Conservation (phyloP, 192 early-diverging fungal genomes). For the Borealophlyctis nickersoniae region DNA sequence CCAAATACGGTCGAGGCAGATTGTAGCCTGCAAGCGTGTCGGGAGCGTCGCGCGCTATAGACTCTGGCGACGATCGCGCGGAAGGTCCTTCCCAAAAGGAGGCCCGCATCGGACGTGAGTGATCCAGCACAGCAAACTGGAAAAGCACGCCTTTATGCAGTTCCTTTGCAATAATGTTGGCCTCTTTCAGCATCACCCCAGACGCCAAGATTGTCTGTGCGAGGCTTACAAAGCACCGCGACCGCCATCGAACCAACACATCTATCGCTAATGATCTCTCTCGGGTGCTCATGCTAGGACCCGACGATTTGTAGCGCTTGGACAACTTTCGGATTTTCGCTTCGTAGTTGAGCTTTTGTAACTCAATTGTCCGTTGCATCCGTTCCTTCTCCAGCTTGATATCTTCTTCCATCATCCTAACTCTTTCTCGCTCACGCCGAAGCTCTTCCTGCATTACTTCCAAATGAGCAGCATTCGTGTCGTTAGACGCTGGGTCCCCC, state of each 20-base stretch:
- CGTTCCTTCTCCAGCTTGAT: constrained; percentile 47
- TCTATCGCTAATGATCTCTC: constrained; percentile 10
- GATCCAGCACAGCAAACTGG: constrained; percentile 65
- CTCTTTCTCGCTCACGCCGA: background rate
- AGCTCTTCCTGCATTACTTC: no score
- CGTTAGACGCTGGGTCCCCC: background rate
- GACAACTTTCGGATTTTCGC: constrained; percentile 48
- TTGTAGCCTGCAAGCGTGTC: constrained; percentile 6
- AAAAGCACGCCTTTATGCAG: constrained; percentile 77
- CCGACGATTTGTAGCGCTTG: constrained; percentile 15
- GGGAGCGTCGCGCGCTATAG: background rate
- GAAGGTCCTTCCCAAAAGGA: constrained; percentile 48
- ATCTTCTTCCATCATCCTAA: constrained; percentile 36
- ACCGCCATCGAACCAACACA: constrained; percentile 25
- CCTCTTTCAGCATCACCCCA: constrained; percentile 71
- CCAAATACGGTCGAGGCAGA: constrained; percentile 27
- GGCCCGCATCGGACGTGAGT: background rate
- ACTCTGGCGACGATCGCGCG: background rate
- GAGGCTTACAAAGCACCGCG: constrained; percentile 29
- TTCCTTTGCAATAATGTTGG: constrained; percentile 85
- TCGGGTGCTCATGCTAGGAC: background rate
- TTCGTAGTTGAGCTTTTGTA: constrained; percentile 53
- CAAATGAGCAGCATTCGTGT: no score
- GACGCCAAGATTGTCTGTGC: constrained; percentile 24
- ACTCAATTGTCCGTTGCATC: constrained; percentile 47